Evolutionary conservation across 768 basidiomycete species (phyloP), one percentile per base, ranked within the genome.

Genomic region (Boletus pseudo-olivaceus): DNA sequence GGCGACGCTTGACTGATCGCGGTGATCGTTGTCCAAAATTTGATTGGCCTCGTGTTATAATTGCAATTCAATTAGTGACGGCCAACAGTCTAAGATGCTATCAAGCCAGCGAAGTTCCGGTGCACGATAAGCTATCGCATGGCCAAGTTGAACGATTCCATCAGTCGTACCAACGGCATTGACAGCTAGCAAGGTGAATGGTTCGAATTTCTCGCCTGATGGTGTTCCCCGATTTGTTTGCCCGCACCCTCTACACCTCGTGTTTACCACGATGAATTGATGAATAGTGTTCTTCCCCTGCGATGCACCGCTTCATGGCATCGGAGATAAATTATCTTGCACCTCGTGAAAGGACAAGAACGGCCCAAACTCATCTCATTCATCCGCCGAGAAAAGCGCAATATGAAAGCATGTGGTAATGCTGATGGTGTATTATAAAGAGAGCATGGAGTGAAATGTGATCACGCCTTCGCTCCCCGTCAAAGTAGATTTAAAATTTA

Each of bases 251-350:
- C 53, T 41, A 23, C 49, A 37, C 68, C 69, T 71, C 68, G 58
- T 70, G 69, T 67, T 61, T 44, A 60, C 67, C 68, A 69, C 69
- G 68, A 59, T 69, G 68, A 43, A 52, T 43, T 43, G 59, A 60
- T 67, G 45, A 57, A 55, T 53, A 51, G 43, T 40, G 40, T 52
- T 53, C 54, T 59, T 55, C 54, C 56, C 53, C 45, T 67, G 62
- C 52, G 68, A 61, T 58, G 63, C 58, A 56, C 57, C 40, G 57
- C 60, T 64, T 66, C 59, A 57, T 56, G 53, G 56, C 50, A n/a
- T 63, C 66, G 68, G 67, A 64, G 68, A 68, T 70, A 66, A 55
- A 40, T 54, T 50, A 56, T 59, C 47, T 60, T 47, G 44, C 43
- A 53, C 61, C 55, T 63, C 55, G 44, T 45, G 58, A 57, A 56